Base-by-base conservation (phyloP, 2,329 filamentous ascomycete genomes). In the Cladorrhinum sp. region DNA sequence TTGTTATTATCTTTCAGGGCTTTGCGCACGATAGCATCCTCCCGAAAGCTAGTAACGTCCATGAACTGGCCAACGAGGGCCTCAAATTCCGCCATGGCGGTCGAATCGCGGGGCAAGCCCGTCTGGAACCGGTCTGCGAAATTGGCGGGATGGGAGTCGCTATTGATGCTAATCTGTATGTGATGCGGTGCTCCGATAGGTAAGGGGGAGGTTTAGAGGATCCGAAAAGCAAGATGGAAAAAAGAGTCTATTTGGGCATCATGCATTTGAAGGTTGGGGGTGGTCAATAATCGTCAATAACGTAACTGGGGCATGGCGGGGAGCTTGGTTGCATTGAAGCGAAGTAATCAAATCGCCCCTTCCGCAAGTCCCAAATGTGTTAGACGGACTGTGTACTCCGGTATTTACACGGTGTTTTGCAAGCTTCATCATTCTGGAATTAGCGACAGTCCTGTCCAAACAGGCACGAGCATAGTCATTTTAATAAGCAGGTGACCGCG, bases 1-100 rank as follows among this genome's bases (percentile, higher is more conserved):
- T 79, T 75, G 36, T 75, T 76, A 64, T 84, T 79, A 36, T 71
- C 73, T 76, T 79, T 57, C 8, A 68, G 58, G 12, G 66, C 66
- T n/a, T 42, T 55, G 4, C 33, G 23, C 2, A 67, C 61, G 21
- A 62, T 53, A 18, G 23, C 39, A 14, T 23, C 39, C 53, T 65
- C 59, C 7, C 1, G 14, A n/a, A 57, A 59, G 23, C 82, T 82
- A 81, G 58, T 30, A 14, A 26, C 6, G 8, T 53, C 28, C 53
- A 5, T 30, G 6, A 36, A 16, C 23, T 54, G 33, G 33, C 33
- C 33, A 36, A 36, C 33, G 14, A 12, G 14, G 33, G 14, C 2
- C 2, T 36, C 33, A 36, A 36, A 16, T 9, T 36, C 33, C 7
- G 33, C 12, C 33, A 36, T 36, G 33, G 33, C 12, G 33, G 14